These are phyloP conservation scores for Trypanosoma lewisi DNA, from an alignment of 208 protist species.

Conservation along the genomic window DNA sequence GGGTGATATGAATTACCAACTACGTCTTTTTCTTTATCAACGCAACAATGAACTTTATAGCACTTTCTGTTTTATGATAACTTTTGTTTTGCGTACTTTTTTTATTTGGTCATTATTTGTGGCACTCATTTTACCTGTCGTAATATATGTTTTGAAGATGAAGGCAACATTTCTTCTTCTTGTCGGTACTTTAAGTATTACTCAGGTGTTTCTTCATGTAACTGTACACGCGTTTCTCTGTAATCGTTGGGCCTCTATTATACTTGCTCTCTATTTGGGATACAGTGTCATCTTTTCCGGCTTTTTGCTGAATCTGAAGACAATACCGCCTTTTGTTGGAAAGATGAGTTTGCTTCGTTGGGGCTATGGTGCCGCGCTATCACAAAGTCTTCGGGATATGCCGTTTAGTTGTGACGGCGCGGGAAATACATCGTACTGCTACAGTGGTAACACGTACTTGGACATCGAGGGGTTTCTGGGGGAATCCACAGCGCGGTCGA, in stretches of 20 bases:
- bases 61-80: constrained; percentile 35
- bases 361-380: constrained; percentile 58
- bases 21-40: constrained; percentile 43
- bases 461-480: constrained; percentile 38
- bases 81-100: constrained; percentile 34
- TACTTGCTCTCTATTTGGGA: constrained; percentile 33
- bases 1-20: constrained; percentile 29
- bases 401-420: constrained; percentile 54
- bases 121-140: constrained; percentile 41
- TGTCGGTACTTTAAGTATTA: constrained; percentile 40
- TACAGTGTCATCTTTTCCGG: constrained; percentile 60
- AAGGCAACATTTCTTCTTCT: constrained; percentile 33
- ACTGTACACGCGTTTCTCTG: constrained; percentile 30
- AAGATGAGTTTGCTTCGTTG: constrained; percentile 48
- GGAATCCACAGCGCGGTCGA: constrained; percentile 34
- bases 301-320: constrained; percentile 60
- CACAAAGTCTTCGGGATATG: constrained; percentile 38
- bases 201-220: constrained; percentile 48
- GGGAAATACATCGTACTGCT: constrained; percentile 67
- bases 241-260: constrained; percentile 19
- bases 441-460: constrained; percentile 52
- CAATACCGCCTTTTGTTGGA: constrained; percentile 34
- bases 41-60: constrained; percentile 51
- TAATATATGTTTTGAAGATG: constrained; percentile 39
- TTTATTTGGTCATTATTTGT: constrained; percentile 37